These are phyloP conservation scores for Sclerotinia subarctica DNA, from an alignment of 2,329 filamentous ascomycete genomes.

Conservation along the genomic window DNA sequence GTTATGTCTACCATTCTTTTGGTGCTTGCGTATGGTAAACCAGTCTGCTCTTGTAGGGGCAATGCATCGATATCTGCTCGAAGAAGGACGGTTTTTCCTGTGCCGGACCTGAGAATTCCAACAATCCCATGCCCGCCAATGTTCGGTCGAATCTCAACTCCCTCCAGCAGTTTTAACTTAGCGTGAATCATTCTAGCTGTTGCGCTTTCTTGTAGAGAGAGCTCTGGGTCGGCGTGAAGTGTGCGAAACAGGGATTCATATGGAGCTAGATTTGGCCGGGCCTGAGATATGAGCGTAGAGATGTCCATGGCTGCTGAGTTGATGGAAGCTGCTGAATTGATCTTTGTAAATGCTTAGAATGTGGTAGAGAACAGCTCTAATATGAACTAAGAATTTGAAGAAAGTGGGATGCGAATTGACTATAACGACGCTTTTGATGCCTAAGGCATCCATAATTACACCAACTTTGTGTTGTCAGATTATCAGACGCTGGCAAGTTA, in stretches of 20 bases:
- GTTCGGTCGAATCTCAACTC: slow-evolving; percentile 45
- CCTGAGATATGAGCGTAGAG: too few relatives aligned
- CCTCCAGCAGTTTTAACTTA: neutral
- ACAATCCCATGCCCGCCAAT: slow-evolving; percentile 59
- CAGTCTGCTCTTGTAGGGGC: slow-evolving; percentile 54
- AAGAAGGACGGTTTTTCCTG: slow-evolving; percentile 53
- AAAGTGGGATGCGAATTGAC: too few relatives aligned
- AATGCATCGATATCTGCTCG: slow-evolving; percentile 62
- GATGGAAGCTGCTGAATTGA: too few relatives aligned
- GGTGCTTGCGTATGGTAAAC: slow-evolving; percentile 53
- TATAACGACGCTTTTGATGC: too few relatives aligned
- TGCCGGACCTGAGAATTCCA: slow-evolving; percentile 53
- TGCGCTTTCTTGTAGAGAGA: slow-evolving; percentile 18
- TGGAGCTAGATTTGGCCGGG: neutral
- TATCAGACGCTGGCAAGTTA: too few relatives aligned
- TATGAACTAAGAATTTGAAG: too few relatives aligned
- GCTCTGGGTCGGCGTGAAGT: slow-evolving; percentile 17
- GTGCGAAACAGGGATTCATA: slow-evolving; percentile 19
- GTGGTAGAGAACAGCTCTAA: too few relatives aligned
- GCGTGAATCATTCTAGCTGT: slow-evolving; percentile 4
- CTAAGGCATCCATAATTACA: too few relatives aligned
- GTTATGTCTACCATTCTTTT: slow-evolving; percentile 37
- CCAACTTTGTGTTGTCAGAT: too few relatives aligned
- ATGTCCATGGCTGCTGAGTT: too few relatives aligned
- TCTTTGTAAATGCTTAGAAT: too few relatives aligned